Base-by-base conservation (phyloP, 2,329 filamentous ascomycete genomes). In the Endocalyx cinctus region DNA sequence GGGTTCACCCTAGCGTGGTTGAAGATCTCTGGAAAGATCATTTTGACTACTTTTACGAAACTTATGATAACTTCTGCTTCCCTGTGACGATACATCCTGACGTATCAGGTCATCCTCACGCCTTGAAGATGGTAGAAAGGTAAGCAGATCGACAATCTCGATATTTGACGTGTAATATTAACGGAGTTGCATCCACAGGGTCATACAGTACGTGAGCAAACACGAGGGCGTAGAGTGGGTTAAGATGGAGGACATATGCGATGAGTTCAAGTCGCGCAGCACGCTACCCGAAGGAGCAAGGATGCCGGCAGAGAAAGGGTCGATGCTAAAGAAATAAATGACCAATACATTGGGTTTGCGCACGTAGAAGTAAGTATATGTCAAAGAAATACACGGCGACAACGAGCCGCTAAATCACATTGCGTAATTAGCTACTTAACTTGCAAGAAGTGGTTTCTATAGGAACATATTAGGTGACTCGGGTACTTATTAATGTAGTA, bases 81-180 rank as follows among this genome's bases (percentile, higher is more conserved):
- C 82, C 84, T 0, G 82, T 87, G 57, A 87, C 83, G 0, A 81
- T 87, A 22, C 83, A 87, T 55, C 84, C 83, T 0, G 83, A 87
- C 48, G 79, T 84, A 0, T 79, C 74, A 4, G 84, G 84, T 0
- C 68, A 81, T 13, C 83, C 83, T 1, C 83, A 87, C 57, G 83
- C 79, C 1, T 47, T 87, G 17, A 61, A 85, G 6, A 85, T 87
- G 82, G 79, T 85, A 43, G 80, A 87, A 58, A 70, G 79, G 70
- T 76, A 55, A 46, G n/a, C n/a, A n/a, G n/a, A n/a, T n/a, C n/a
- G n/a, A n/a, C n/a, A n/a, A n/a, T n/a, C n/a, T n/a, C n/a, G n/a
- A n/a, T n/a, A n/a, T n/a, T n/a, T n/a, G n/a, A n/a, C n/a, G n/a
- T n/a, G n/a, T n/a, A n/a, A n/a, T n/a, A n/a, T n/a, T n/a, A n/a